Conservation (phyloP, 2,329 filamentous ascomycete species). For the Trichoderma asperellum region DNA sequence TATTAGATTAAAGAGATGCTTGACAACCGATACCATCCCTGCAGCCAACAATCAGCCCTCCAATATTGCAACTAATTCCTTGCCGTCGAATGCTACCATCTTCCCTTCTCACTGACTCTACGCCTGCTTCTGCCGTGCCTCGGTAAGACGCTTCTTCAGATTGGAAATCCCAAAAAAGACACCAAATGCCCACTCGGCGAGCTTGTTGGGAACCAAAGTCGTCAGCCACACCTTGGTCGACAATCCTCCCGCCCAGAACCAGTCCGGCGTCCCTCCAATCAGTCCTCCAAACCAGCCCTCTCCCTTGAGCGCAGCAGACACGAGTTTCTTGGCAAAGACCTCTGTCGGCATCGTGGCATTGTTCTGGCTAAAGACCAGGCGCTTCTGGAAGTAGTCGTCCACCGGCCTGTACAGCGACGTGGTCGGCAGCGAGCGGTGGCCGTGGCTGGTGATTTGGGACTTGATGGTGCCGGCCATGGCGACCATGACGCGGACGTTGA, state of each 20-base stretch:
- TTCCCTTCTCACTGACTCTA: slow-evolving; percentile 14
- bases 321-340: slow-evolving; percentile 50
- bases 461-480: slow-evolving; percentile 58
- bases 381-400: slow-evolving; percentile 50
- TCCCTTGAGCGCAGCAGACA: slow-evolving; percentile 47
- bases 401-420: slow-evolving; percentile 54
- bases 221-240: slow-evolving; percentile 38
- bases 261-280: slow-evolving; percentile 42
- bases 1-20: background rate
- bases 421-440: slow-evolving; percentile 47
- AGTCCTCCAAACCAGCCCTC: slow-evolving; percentile 43
- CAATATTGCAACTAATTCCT: background rate
- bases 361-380: slow-evolving; percentile 55
- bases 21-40: background rate
- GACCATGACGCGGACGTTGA: slow-evolving; percentile 61
- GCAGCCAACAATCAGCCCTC: background rate
- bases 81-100: background rate
- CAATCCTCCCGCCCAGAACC: slow-evolving; percentile 43
- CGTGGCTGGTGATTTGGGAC: slow-evolving; percentile 53
- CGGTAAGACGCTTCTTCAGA: slow-evolving; percentile 32
- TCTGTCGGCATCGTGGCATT: slow-evolving; percentile 50
- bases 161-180: slow-evolving; percentile 39
- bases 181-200: slow-evolving; percentile 39
- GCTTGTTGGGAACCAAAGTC: slow-evolving; percentile 35
- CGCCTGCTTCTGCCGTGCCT: slow-evolving; percentile 35